phyloP scores from a whole-genome alignment of 2,329 filamentous ascomycete species.

The Cladophialophora carrionii region DNA sequence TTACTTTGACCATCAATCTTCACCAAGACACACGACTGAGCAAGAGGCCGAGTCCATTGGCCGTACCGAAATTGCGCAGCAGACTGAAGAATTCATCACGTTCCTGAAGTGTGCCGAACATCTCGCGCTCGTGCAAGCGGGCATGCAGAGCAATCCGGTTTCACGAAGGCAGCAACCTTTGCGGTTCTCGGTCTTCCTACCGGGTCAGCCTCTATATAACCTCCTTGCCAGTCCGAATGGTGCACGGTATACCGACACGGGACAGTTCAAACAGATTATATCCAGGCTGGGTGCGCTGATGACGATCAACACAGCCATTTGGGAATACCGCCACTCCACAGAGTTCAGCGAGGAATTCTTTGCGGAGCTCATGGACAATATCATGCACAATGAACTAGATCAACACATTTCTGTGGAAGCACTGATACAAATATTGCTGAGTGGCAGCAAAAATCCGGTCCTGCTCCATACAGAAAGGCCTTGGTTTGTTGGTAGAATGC shows the following conservation, averaged over 20 bases:
- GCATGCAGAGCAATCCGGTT: constrained; percentile 30
- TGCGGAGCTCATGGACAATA: constrained; percentile 40
- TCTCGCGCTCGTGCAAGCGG: constrained; percentile 42
- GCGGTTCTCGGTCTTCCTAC: constrained; percentile 42
- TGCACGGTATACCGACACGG: constrained; percentile 43
- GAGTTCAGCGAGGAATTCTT: constrained; percentile 43
- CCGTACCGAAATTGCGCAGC: constrained; percentile 42
- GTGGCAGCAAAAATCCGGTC: constrained; percentile 42
- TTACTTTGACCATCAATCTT: constrained; percentile 41
- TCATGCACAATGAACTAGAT: constrained; percentile 45
- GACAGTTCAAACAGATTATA: constrained; percentile 47
- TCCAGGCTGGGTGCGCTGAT: constrained; percentile 44
- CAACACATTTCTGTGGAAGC: constrained; percentile 47
- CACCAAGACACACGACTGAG: constrained; percentile 29
- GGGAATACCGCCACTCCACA: constrained; percentile 46
- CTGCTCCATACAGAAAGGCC: constrained; percentile 40
- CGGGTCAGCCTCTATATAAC: constrained; percentile 41
- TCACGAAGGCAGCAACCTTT: constrained; percentile 30
- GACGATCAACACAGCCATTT: constrained; percentile 47
- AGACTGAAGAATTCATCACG: constrained; percentile 46
- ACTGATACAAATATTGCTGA: constrained; percentile 46
- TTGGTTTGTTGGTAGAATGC: constrained; percentile 48
- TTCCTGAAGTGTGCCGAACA: constrained; percentile 47
- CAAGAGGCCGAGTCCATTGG: constrained; percentile 31
- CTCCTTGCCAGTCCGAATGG: constrained; percentile 44